Evolutionary conservation across 805 yeast species (phyloP).

Genomic region (Blastobotrys chiropterorum): DNA sequence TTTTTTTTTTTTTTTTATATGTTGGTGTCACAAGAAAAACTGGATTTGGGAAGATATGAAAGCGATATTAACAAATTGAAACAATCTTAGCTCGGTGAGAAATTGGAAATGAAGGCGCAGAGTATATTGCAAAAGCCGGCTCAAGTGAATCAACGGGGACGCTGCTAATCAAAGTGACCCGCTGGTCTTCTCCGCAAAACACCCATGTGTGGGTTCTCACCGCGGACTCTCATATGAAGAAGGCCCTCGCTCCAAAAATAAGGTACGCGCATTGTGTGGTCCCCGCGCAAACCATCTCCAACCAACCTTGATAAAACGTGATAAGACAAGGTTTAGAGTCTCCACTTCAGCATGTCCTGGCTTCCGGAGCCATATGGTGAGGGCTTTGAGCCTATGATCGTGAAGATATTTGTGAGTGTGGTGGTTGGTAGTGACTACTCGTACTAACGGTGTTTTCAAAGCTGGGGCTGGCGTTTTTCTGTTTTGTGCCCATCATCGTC

Average conservation of each 20-base stretch:
- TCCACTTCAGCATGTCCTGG: background rate
- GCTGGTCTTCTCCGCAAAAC: too few relatives aligned
- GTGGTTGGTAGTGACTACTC: background rate
- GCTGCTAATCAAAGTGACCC: too few relatives aligned
- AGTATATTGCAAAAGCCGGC: too few relatives aligned
- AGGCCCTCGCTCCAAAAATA: too few relatives aligned
- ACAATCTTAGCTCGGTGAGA: too few relatives aligned
- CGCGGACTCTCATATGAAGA: too few relatives aligned
- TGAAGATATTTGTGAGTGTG: background rate
- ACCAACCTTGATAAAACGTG: background rate
- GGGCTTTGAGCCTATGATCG: background rate
- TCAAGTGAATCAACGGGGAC: too few relatives aligned
- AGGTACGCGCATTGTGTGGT: too few relatives aligned
- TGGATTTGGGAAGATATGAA: background rate
- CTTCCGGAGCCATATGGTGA: background rate
- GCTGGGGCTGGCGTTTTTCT: constrained; percentile 34
- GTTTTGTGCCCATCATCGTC: constrained; percentile 33
- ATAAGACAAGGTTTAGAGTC: too few relatives aligned
- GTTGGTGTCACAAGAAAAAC: background rate
- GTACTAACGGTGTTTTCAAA: background rate
- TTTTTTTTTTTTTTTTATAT: background rate
- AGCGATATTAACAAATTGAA: too few relatives aligned
- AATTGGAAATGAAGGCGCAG: too few relatives aligned
- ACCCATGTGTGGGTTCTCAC: too few relatives aligned
- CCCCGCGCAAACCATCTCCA: background rate